Base-by-base conservation (phyloP, 176 grass and related monocot genomes). In the Phyllostachys edulis region DNA sequence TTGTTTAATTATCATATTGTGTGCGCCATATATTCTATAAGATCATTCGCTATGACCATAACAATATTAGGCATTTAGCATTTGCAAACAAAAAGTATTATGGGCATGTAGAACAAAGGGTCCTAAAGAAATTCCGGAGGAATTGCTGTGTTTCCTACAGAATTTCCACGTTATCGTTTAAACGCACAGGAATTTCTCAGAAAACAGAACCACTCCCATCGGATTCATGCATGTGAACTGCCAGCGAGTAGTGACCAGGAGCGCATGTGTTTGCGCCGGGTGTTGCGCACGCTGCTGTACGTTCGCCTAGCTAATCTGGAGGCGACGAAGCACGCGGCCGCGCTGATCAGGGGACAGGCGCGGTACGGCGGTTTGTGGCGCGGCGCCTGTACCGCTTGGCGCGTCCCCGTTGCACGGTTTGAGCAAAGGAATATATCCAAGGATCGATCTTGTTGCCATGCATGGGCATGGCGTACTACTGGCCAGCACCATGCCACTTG, bases 331-430 rank as follows among this genome's bases (percentile, higher is more conserved):
- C 75, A 71, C 41, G 26, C 51, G 50, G 24, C 78, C 45, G 45
- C 63, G 29, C 79, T 72, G 76, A 44, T 42, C 7, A 34, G 4
- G 8, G 79, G 68, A 24, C 79, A n/a, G 67, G 80, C 42, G 77
- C 27, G 16, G 57, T 26, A 11, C 9, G n/a, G n/a, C 56, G 4
- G 21, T 60, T 24, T 2, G 6, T 36, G 46, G 7, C 2, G 46
- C 5, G 40, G 39, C 11, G 24, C 7, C 34, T n/a, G 23, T 11
- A 26, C 21, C 9, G 8, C 12, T 84, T 90, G 83, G 78, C 71
- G 37, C 59, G 4, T 86, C 78, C 36, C 67, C 55, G 26, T 86
- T 86, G 83, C 77, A 82, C 42, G 45, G 83, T 82, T 77, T 29
- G 18, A 3, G 63, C 71, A n/a, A 39, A 47, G 55, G 78, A 90